A percentile compares a stretch with the other conserved stretches of the same genome.
Evolutionary conservation across 2,329 filamentous ascomycete genomes (phyloP).

Genomic region (Colletotrichum sansevieriae): DNA sequence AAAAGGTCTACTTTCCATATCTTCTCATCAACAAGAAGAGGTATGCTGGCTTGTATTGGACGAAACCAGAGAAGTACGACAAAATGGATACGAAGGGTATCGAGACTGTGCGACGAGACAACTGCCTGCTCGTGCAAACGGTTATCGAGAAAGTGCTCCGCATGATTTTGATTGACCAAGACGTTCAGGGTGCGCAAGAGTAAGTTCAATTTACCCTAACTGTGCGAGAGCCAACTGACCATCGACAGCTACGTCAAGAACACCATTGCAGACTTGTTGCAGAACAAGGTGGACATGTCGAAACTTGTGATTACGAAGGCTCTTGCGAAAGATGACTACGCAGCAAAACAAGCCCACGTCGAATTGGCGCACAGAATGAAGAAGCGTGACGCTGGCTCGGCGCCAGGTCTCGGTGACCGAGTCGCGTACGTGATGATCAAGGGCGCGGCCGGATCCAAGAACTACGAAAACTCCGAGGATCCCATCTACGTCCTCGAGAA

Average conservation of each 20-base stretch:
- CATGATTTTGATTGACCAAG: slow-evolving; percentile 95
- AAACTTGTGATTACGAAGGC: slow-evolving; percentile 99
- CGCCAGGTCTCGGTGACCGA: slow-evolving; percentile 91
- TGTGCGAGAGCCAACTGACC: slow-evolving; percentile 35
- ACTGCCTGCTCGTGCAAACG: slow-evolving; percentile 93
- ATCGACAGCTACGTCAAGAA: slow-evolving; percentile 87
- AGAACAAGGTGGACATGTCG: slow-evolving; percentile 99
- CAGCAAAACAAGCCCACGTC: slow-evolving; percentile 93
- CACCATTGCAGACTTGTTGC: slow-evolving; percentile 92
- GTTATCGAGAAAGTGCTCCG: slow-evolving; percentile 97
- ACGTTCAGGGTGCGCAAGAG: slow-evolving; percentile 92
- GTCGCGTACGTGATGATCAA: slow-evolving; percentile 99
- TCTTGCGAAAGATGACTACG: slow-evolving; percentile 89
- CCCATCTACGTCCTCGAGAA: slow-evolving; percentile 97
- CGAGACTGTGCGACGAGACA: slow-evolving; percentile 96
- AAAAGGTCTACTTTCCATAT: slow-evolving; percentile 99
- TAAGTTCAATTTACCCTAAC: slow-evolving; percentile 63
- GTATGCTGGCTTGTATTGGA: slow-evolving; percentile 98
- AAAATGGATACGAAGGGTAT: slow-evolving; percentile 99
- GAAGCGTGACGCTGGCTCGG: slow-evolving; percentile 95
- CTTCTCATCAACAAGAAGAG: slow-evolving; percentile 99
- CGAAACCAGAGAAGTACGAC: slow-evolving; percentile 92
- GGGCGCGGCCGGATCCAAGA: slow-evolving; percentile 88
- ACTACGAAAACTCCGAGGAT: slow-evolving; percentile 97
- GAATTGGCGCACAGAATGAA: slow-evolving; percentile 96